phyloP scores from a whole-genome alignment of 139 green algal species.

The Diplosphaera chodatii region DNA sequence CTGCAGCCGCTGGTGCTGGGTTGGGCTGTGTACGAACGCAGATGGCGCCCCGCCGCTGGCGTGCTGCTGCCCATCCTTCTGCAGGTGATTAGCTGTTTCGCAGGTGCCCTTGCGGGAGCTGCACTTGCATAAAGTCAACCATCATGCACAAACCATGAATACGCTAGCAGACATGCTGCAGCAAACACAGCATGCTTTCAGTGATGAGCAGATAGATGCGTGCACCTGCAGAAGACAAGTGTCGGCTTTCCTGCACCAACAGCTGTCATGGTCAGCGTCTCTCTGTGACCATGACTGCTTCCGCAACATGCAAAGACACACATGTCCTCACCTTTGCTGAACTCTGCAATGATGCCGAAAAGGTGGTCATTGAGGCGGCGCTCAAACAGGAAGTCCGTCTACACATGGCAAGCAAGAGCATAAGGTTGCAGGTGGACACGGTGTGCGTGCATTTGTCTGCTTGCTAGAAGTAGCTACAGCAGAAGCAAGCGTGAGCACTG shows the following conservation, averaged over 20 bases:
- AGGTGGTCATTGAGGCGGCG: slow-evolving; percentile 68
- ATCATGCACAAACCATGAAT: background rate
- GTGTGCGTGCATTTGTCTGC: no score
- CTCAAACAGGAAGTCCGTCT: slow-evolving; percentile 77
- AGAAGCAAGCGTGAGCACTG: no score
- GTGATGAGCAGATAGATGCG: background rate
- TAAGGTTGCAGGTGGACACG: no score
- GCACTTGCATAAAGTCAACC: slow-evolving; percentile 7
- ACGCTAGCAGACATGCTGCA: background rate
- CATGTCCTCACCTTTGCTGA: slow-evolving; percentile 31
- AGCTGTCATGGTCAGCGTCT: no score
- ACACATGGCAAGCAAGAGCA: no score
- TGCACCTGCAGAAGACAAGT: slow-evolving; percentile 87
- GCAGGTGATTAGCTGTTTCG: slow-evolving; percentile 60
- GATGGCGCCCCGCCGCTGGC: slow-evolving; percentile 10
- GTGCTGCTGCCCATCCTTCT: slow-evolving; percentile 16
- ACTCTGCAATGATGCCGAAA: slow-evolving; percentile 54
- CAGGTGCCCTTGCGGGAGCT: slow-evolving; percentile 71
- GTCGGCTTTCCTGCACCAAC: slow-evolving; percentile 49
- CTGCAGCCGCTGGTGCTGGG: slow-evolving; percentile 38
- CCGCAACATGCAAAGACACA: background rate
- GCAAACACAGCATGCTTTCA: background rate
- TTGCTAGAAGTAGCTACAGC: no score
- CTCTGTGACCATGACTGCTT: no score
- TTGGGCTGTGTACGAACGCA: slow-evolving; percentile 29